phyloP scores from a whole-genome alignment of 2,329 filamentous ascomycete species.

The Sclerotinia borealis region DNA sequence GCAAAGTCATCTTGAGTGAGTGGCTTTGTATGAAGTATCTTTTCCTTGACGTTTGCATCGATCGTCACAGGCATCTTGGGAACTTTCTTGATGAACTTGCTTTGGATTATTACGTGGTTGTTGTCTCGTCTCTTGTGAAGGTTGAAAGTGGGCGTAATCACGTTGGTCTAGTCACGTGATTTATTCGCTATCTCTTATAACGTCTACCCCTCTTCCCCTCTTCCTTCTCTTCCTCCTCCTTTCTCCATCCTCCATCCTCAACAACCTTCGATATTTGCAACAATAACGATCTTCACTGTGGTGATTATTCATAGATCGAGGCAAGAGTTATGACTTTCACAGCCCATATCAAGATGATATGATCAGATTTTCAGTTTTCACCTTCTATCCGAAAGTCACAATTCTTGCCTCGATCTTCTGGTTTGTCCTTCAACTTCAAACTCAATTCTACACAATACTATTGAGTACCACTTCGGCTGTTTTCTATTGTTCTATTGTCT shows the following conservation, averaged over 20 bases:
- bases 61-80: conserved; percentile 22
- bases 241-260: not conserved
- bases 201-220: not conserved
- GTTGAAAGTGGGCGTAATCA: not conserved
- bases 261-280: too few species aligned
- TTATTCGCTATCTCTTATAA: not conserved
- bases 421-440: not conserved
- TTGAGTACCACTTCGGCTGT: not conserved
- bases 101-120: not conserved
- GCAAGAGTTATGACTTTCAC: not conserved
- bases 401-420: not conserved
- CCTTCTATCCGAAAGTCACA: not conserved
- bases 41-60: not conserved
- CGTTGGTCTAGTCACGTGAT: not conserved
- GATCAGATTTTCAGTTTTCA: not conserved
- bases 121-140: not conserved
- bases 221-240: not conserved
- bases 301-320: not conserved
- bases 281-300: not conserved
- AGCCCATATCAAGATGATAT: not conserved
- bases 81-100: not conserved
- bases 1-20: conserved; percentile 65
- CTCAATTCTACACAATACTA: not conserved
- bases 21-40: conserved; percentile 51
- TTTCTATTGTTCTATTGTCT: not conserved